Evolutionary conservation across 164 flowering plant genomes (phyloP).

Genomic region (Houttuynia cordata): DNA sequence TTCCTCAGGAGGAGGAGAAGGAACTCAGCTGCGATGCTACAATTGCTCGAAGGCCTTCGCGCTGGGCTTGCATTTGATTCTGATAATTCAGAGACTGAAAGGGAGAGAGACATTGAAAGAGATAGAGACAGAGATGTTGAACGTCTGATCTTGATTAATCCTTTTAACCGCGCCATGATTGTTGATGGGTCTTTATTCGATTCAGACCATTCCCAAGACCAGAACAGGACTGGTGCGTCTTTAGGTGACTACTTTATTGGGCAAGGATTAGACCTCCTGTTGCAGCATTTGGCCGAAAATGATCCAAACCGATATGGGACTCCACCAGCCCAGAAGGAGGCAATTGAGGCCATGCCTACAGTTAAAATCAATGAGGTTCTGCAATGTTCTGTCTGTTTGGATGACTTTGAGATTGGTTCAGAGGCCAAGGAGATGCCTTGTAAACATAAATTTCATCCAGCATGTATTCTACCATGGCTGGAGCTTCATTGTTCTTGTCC

Average conservation of each 20-base stretch:
- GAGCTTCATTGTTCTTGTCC: constrained; percentile 91
- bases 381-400: constrained; percentile 73
- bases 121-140: constrained; percentile 24
- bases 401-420: constrained; percentile 54
- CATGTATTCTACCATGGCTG: constrained; percentile 70
- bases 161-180: constrained; percentile 47
- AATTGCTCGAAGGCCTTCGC: constrained; percentile 5
- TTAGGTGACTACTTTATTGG: constrained; percentile 72
- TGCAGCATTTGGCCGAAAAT: constrained; percentile 86
- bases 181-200: constrained; percentile 34
- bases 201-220: constrained; percentile 10
- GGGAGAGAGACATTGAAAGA: constrained; percentile 18
- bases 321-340: constrained; percentile 76
- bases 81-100: constrained; percentile 21
- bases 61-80: constrained; percentile 36
- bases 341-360: constrained; percentile 63
- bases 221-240: constrained; percentile 33
- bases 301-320: constrained; percentile 84
- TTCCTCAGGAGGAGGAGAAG: constrained; percentile 48
- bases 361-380: constrained; percentile 32
- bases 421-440: constrained; percentile 88
- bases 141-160: constrained; percentile 48
- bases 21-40: constrained; percentile 27
- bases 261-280: constrained; percentile 56
- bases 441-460: constrained; percentile 68